These are phyloP conservation scores for Chrysanthemum seticuspe DNA, from an alignment of 129 eudicot species.

Conservation along the genomic window DNA sequence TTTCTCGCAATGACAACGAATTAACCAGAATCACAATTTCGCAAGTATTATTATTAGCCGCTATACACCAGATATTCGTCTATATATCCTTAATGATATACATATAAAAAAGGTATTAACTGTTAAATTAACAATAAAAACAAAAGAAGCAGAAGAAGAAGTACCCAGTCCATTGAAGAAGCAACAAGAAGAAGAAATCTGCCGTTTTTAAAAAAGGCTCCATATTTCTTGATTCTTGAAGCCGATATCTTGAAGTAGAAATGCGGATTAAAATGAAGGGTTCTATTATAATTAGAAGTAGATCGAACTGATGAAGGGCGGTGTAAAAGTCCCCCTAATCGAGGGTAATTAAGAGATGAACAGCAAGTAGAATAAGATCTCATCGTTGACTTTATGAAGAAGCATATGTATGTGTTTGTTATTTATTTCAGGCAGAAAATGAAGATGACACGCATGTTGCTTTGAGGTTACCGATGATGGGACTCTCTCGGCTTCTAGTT, in stretches of 20 bases:
- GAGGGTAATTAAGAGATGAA: slow-evolving; percentile 32
- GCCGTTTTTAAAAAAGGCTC: slow-evolving; percentile 19
- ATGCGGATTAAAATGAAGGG: background rate
- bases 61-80: too few relatives aligned
- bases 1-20: too few relatives aligned
- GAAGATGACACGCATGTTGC: too few relatives aligned
- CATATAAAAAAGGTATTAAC: too few relatives aligned
- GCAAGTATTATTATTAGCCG: too few relatives aligned
- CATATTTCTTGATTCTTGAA: slow-evolving; percentile 24
- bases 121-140: background rate
- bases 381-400: slow-evolving; percentile 21
- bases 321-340: slow-evolving; percentile 14
- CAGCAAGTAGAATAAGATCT: slow-evolving; percentile 18
- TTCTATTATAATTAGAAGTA: background rate
- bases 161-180: slow-evolving; percentile 40
- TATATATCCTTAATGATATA: too few relatives aligned
- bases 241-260: slow-evolving; percentile 24
- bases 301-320: slow-evolving; percentile 15
- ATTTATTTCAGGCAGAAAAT: background rate
- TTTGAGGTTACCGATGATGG: too few relatives aligned
- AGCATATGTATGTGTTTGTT: slow-evolving; percentile 13
- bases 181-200: slow-evolving; percentile 29
- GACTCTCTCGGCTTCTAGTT: too few relatives aligned
- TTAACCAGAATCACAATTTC: too few relatives aligned
- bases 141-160: background rate